These are phyloP conservation scores for Corymbia citriodora DNA, from an alignment of 441 rosid species.

Conservation along the genomic window DNA sequence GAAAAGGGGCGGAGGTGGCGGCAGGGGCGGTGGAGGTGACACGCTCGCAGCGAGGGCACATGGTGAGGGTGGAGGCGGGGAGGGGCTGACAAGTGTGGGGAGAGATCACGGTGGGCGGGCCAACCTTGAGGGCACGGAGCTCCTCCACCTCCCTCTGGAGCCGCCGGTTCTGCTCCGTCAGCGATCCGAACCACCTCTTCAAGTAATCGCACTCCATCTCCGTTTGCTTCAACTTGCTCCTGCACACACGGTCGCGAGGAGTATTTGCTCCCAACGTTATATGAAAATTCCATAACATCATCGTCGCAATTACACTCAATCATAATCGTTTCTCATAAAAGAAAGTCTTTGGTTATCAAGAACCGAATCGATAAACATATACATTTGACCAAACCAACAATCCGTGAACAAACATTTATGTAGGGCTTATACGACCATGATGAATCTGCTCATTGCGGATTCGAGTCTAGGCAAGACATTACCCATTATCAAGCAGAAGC, in stretches of 20 bases:
- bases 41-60: conserved; percentile 91
- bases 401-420: background rate
- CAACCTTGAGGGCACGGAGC: conserved; percentile 79
- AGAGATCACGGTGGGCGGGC: conserved; percentile 46
- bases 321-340: background rate
- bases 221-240: conserved; percentile 95
- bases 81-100: conserved; percentile 42
- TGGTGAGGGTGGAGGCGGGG: conserved; percentile 52
- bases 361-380: background rate
- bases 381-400: background rate
- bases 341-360: background rate
- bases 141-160: conserved; percentile 89
- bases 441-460: background rate
- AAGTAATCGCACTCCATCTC: conserved; percentile 93
- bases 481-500: background rate
- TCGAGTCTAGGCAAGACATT: background rate
- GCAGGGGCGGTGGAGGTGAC: conserved; percentile 27
- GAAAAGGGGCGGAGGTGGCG: conserved; percentile 4
- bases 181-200: conserved; percentile 88
- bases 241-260: background rate
- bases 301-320: background rate
- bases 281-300: background rate
- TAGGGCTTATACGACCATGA: background rate
- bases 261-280: background rate
- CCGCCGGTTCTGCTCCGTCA: conserved; percentile 84